These are phyloP conservation scores for Pseudogymnoascus sp. DNA, from an alignment of 2,329 filamentous ascomycete genomes.

Conservation along the genomic window DNA sequence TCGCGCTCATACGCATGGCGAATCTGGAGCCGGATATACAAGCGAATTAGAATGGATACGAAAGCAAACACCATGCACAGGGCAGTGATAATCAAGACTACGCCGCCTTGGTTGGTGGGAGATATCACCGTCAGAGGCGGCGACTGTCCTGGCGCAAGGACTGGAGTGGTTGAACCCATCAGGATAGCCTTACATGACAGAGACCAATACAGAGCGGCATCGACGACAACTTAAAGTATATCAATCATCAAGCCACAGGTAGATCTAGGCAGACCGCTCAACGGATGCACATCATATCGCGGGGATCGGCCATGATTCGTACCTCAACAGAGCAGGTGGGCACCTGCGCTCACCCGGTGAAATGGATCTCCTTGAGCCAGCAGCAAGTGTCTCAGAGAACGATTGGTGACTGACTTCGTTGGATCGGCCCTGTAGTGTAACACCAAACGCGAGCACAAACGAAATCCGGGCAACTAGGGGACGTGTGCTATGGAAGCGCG, in stretches of 20 bases:
- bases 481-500: neutral
- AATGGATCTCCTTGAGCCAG: neutral
- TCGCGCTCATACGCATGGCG: constrained; percentile 23
- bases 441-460: neutral
- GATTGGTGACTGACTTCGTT: neutral
- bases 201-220: neutral
- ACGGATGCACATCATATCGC: neutral
- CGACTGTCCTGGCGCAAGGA: constrained; percentile 12
- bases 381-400: neutral
- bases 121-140: constrained; percentile 31
- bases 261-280: neutral
- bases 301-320: neutral
- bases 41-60: constrained; percentile 31
- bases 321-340: neutral
- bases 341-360: neutral
- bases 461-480: neutral
- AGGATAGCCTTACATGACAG: neutral
- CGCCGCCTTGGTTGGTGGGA: constrained; percentile 31
- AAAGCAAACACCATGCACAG: constrained; percentile 32
- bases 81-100: constrained; percentile 33
- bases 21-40: constrained; percentile 31
- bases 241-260: neutral
- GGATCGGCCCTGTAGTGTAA: neutral
- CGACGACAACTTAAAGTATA: neutral
- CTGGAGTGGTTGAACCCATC: neutral